Evolutionary conservation across 176 grass and related monocot genomes (phyloP).

Genomic region (Thalia dealbata): DNA sequence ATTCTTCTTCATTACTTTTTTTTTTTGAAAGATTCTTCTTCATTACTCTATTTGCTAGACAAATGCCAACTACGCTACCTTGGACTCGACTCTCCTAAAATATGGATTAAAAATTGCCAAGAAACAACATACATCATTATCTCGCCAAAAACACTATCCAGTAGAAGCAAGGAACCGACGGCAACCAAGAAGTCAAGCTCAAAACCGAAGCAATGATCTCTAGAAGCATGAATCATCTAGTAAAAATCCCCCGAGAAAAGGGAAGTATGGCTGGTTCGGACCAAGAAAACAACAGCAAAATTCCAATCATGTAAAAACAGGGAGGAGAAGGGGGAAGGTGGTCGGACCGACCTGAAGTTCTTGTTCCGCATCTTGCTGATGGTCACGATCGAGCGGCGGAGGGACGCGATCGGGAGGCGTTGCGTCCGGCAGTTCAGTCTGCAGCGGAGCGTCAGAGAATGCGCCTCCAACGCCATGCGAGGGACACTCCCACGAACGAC

Average conservation of each 20-base stretch:
- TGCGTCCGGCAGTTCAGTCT: conserved; percentile 2
- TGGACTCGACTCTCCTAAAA: neutral
- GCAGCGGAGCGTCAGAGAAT: conserved; percentile 23
- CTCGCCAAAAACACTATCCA: neutral
- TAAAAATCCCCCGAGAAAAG: neutral
- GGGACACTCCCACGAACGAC: neutral
- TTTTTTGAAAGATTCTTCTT: neutral
- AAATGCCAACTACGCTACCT: neutral
- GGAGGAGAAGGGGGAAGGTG: neutral
- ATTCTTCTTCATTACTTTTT: too few relatives aligned
- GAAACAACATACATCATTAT: neutral
- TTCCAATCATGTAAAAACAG: neutral
- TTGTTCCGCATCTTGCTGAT: conserved; percentile 30
- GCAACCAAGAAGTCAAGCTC: neutral
- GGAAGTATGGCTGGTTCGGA: neutral
- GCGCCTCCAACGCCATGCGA: conserved; percentile 23
- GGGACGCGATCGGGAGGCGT: conserved; percentile 5
- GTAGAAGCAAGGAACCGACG: neutral
- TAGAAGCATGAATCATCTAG: neutral
- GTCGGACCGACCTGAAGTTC: conserved; percentile 36
- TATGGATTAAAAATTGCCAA: neutral
- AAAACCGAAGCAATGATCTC: neutral
- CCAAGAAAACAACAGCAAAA: neutral
- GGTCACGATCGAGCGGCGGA: conserved; percentile 15
- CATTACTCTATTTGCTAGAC: neutral